These are phyloP conservation scores for Penicillium atrosanguineum DNA, from an alignment of 495 filamentous ascomycete species.

Conservation along the genomic window DNA sequence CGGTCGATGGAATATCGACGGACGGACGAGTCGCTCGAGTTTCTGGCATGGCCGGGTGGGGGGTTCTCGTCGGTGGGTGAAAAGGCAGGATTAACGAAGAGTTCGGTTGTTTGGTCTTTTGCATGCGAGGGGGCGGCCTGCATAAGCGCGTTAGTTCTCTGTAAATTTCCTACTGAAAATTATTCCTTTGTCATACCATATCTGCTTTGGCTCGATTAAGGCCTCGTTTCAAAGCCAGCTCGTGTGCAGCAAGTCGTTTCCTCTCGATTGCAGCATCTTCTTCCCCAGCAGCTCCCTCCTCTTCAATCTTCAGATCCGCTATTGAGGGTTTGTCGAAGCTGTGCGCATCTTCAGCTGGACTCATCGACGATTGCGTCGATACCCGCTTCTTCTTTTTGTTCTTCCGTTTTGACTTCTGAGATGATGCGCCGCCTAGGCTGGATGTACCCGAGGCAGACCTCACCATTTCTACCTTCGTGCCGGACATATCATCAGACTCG, in stretches of 20 bases:
- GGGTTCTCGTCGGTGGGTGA: constrained; percentile 12
- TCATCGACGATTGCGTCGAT: constrained; percentile 24
- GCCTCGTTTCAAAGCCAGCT: constrained; percentile 69
- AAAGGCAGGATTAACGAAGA: constrained; percentile 7
- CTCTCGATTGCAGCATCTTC: constrained; percentile 70
- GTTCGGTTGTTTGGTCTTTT: constrained; percentile 9
- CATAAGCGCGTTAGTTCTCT: constrained; percentile 7
- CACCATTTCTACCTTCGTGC: constrained; percentile 65
- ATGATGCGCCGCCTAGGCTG: constrained; percentile 54
- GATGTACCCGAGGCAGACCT: constrained; percentile 53
- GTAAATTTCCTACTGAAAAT: background rate
- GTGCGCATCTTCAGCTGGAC: constrained; percentile 22
- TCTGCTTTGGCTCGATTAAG: constrained; percentile 34
- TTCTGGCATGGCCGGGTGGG: constrained; percentile 1
- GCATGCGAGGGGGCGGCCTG: constrained; percentile 12
- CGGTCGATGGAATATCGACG: constrained; percentile 21
- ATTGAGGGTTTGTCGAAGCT: constrained; percentile 52
- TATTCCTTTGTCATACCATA: constrained; percentile 5
- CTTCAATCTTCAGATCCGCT: constrained; percentile 72
- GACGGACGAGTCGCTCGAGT: constrained; percentile 16
- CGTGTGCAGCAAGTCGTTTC: constrained; percentile 68
- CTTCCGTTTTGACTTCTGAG: constrained; percentile 37
- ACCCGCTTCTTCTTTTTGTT: constrained; percentile 29
- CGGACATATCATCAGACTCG: constrained; percentile 66
- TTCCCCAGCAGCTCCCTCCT: constrained; percentile 61